phyloP scores from a whole-genome alignment of 768 basidiomycete species.

The Auricularia sp. region DNA sequence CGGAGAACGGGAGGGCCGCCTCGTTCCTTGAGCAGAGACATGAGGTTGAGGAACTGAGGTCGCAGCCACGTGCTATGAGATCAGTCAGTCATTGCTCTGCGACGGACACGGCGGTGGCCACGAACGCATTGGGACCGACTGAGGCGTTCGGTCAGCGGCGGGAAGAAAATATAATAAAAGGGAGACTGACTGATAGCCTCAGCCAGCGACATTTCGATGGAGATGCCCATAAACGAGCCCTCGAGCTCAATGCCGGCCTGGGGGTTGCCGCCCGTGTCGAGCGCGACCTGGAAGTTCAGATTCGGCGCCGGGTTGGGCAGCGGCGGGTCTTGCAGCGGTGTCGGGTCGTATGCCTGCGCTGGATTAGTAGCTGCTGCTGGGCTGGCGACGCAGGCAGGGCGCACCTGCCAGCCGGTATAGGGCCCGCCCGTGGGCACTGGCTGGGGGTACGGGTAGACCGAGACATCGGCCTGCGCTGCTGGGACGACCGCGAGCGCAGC shows the following conservation, averaged over 20 bases:
- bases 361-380: background rate
- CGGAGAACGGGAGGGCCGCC: slow-evolving; percentile 52
- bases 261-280: background rate
- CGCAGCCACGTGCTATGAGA: slow-evolving; percentile 27
- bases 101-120: background rate
- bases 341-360: background rate
- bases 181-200: slow-evolving; percentile 47
- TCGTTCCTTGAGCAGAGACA: slow-evolving; percentile 56
- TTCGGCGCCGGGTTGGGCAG: background rate
- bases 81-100: no score
- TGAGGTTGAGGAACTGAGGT: slow-evolving; percentile 66
- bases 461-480: background rate
- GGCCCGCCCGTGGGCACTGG: background rate
- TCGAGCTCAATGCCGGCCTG: background rate
- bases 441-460: background rate
- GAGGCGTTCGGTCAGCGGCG: slow-evolving; percentile 1
- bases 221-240: slow-evolving; percentile 52
- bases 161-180: slow-evolving; percentile 23
- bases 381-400: background rate
- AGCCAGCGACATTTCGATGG: slow-evolving; percentile 64
- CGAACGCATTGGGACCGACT: slow-evolving; percentile 44
- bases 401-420: background rate
- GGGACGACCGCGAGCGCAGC: background rate
- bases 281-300: background rate
- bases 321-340: background rate